Base-by-base conservation (phyloP, 1,139 yeast genomes). In the Suhomyces panamericanus region DNA sequence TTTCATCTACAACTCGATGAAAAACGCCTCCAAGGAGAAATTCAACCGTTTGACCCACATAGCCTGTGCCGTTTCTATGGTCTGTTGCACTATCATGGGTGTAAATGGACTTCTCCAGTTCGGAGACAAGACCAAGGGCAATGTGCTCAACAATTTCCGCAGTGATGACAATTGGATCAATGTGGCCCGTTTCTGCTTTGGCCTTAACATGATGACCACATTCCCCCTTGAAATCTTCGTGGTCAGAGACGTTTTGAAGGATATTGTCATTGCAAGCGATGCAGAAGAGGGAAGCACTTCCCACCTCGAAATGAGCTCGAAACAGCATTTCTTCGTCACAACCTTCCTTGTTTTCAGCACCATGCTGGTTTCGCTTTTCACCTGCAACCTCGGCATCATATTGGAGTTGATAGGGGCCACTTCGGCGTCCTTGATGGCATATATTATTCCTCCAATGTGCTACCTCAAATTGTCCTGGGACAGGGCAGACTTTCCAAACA, bases 131-230 rank as follows among this genome's bases (percentile, higher is more conserved):
- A 88, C 96, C 2, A 86, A 85, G 63, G 97, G 97, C 6, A 91
- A 91, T 56, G 77, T 91, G 28, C 69, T 91, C 43, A 91, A 91
- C 66, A 91, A 90, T 62, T 91, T 91, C 66, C 86, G 88, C 16
- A 74, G 83, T 43, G 78, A 80, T 57, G 96, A 90, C 59, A 68
- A 72, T 55, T 71, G 81, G 62, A 87, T 88, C 36, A 91, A 90
- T 54, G 70, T 91, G 32, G 97, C 98, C 0, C 74, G 98, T 44
- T 80, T 91, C 55, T 88, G 96, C 56, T 91, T 91, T 64, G 98
- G 98, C 0, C 74, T 91, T 56, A 91, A 91, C 58, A 91, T 91
- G 97, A 74, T 91, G 49, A 91, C 98, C 0, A 91, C 98, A 0
- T 83, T 89, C 55, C 98, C 98, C 0, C 66, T 91, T 41, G 98